These are phyloP conservation scores for Oligophagozyma castellii DNA, from an alignment of 1,139 yeast species.

Conservation along the genomic window DNA sequence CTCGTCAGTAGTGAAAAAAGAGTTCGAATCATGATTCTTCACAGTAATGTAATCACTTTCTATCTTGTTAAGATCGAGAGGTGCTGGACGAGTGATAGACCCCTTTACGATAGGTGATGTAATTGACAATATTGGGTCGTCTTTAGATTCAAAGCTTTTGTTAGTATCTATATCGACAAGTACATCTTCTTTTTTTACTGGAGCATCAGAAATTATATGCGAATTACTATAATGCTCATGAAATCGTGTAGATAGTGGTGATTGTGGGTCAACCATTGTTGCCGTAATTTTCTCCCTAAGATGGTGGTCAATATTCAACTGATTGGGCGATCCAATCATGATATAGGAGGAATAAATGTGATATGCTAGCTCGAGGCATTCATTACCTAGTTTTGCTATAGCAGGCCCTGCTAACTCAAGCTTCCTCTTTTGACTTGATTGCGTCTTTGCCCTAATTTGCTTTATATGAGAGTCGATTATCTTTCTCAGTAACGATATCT, in stretches of 20 bases:
- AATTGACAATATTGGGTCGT: constrained; percentile 14
- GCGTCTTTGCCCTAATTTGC: constrained; percentile 7
- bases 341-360: constrained; percentile 55
- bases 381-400: constrained; percentile 32
- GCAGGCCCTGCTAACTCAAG: constrained; percentile 24
- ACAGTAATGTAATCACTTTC: no score
- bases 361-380: constrained; percentile 44
- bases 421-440: constrained; percentile 9
- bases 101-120: no score
- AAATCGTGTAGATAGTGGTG: constrained; percentile 14
- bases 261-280: constrained; percentile 30
- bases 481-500: constrained; percentile 26
- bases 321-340: constrained; percentile 56
- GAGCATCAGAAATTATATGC: not conserved
- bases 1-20: no score
- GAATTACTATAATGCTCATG: constrained; percentile 1
- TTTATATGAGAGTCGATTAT: constrained; percentile 16
- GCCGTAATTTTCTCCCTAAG: constrained; percentile 37
- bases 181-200: no score
- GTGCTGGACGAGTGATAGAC: no score
- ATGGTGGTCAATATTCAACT: constrained; percentile 53
- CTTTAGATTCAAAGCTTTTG: constrained; percentile 9
- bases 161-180: not conserved
- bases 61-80: no score
- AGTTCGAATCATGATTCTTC: no score